Evolutionary conservation across 1,284 basidiomycete genomes (phyloP), one percentile per base, ranked within the genome.

Genomic region (Rhodofomes roseus): DNA sequence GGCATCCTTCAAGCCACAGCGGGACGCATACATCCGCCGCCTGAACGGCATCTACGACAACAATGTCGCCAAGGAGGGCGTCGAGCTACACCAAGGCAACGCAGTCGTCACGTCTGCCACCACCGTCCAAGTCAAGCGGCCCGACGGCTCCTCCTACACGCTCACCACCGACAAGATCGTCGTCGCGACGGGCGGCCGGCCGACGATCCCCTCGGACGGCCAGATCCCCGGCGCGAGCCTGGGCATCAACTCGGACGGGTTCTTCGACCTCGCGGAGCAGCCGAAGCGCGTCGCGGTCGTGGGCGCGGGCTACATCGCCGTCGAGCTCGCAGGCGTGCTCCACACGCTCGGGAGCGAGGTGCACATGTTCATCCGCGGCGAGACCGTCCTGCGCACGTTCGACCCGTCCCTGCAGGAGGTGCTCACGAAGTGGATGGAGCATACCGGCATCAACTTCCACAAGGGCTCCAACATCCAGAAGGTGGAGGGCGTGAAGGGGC

Each of bases 231-330:
- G 96, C 34, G 94, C 95, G 9, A 86, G 85, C 37, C 84, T 95
- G 60, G 97, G 95, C 44, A 96, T 95, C 68, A 80, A 89, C 74
- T 97, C 94, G 22, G 97, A 99, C 74, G 95, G 95, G 11, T 99
- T 99, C 81, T 99, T 99, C 70, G 93, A 88, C 46, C 85, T 99
- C 51, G 85, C 87, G 67, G 82, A 91, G 62, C 94, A 97, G 75
- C 96, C 96, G 14, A 93, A 91, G 75, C 86, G 95, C 59, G 95
- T 97, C 34, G 95, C 90, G 1, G 91, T 99, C 60, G 89, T 98
- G 41, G 96, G 96, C 54, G 96, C 96, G 20, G 96, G 96, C 4
- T 99, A 99, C 76, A 99, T 99, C 68, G 94, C 95, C 23, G 93
- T 98, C 65, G 96, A 99, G 74, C 85, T 96, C 50, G 92, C 94